A percentile compares a stretch with the other conserved stretches of the same genome.
These are phyloP conservation scores for Theileria orientalis DNA, from an alignment of 169 alveolate genomes.

Conservation along the genomic window DNA sequence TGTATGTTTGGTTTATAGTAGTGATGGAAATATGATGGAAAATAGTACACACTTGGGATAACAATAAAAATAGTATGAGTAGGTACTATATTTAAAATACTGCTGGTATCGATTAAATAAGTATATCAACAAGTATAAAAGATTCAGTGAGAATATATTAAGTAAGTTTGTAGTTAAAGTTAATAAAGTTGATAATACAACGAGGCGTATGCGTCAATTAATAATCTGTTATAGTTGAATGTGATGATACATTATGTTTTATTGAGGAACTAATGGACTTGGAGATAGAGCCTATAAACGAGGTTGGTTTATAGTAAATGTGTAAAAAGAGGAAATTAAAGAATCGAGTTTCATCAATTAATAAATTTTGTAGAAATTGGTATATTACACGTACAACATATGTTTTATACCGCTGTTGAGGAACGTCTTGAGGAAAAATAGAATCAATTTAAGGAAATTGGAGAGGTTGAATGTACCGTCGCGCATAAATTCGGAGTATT, in stretches of 20 bases:
- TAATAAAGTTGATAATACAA: neutral
- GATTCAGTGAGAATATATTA: neutral
- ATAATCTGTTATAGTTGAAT: slow-evolving; percentile 17
- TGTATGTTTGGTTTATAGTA: neutral
- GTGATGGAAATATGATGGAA: neutral
- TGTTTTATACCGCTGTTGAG: slow-evolving; percentile 53
- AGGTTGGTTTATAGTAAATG: slow-evolving; percentile 18
- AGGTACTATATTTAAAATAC: slow-evolving; percentile 32
- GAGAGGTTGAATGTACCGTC: slow-evolving; percentile 10
- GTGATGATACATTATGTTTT: slow-evolving; percentile 55
- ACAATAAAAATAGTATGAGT: neutral
- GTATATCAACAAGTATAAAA: slow-evolving; percentile 13
- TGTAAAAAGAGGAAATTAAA: neutral
- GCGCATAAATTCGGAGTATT: neutral
- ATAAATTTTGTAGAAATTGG: slow-evolving; percentile 14
- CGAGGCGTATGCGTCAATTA: neutral
- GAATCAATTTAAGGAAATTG: neutral
- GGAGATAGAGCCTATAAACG: slow-evolving; percentile 27
- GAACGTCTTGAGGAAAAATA: neutral
- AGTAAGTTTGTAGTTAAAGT: neutral
- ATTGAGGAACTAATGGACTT: slow-evolving; percentile 53
- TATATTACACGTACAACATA: slow-evolving; percentile 16
- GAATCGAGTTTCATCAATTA: neutral
- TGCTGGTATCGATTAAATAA: slow-evolving; percentile 55
- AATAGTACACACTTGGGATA: neutral